Percentiles rank a stretch among this genome's conserved stretches.
Conservation (phyloP, 2,329 filamentous ascomycete genomes). For the Aureobasidium musti region DNA sequence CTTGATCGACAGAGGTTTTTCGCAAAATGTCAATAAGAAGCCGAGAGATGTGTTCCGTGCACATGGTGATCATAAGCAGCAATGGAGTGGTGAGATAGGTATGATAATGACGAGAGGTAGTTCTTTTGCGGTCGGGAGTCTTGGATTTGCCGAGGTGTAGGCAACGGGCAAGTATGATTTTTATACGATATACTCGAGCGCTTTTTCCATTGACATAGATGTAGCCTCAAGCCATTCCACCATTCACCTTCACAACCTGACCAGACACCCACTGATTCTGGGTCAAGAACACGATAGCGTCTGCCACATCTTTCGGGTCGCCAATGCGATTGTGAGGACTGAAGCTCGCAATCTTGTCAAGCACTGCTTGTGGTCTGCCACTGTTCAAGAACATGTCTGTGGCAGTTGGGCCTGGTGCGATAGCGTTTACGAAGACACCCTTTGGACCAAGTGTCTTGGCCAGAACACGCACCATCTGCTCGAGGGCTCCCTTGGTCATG, state of each 20-base stretch:
- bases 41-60: too few species aligned
- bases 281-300: conserved; percentile 49
- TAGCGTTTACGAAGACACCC: conserved; percentile 55
- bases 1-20: too few species aligned
- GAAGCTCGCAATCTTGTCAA: conserved; percentile 47
- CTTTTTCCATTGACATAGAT: not conserved
- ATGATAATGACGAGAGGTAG: too few species aligned
- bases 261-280: conserved; percentile 51
- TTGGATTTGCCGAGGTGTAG: not conserved
- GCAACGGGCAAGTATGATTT: not conserved
- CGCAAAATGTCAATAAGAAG: too few species aligned
- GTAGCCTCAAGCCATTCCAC: conserved; percentile 37
- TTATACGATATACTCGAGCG: not conserved
- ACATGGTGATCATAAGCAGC: too few species aligned
- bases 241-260: conserved; percentile 53
- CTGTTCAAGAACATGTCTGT: conserved; percentile 57
- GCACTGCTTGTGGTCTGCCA: conserved; percentile 50
- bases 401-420: conserved; percentile 57
- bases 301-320: conserved; percentile 54
- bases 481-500: conserved; percentile 61
- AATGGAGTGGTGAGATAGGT: too few species aligned
- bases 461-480: conserved; percentile 60
- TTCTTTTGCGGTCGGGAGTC: too few species aligned
- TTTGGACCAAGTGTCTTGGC: conserved; percentile 58
- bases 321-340: conserved; percentile 53